Conservation (phyloP, 2,329 filamentous ascomycete genomes). For the Pseudogymnoascus pannorum region DNA sequence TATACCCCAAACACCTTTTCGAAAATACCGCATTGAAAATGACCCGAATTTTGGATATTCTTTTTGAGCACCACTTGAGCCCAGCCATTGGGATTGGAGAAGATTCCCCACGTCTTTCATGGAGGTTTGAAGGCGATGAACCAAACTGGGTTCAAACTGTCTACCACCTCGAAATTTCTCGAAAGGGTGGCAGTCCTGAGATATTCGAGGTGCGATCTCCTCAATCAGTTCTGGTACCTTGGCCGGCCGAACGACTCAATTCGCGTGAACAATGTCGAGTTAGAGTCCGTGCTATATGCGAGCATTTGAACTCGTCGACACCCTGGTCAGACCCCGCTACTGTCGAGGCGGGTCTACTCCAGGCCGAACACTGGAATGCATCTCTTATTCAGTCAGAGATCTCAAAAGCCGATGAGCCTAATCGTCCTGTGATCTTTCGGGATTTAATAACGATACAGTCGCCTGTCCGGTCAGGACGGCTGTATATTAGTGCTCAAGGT, state of each 20-base stretch:
- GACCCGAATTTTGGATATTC: not conserved
- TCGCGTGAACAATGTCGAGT: slow-evolving; percentile 26
- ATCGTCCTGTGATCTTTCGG: slow-evolving; percentile 31
- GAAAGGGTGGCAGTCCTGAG: slow-evolving; percentile 12
- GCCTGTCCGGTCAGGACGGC: slow-evolving; percentile 19
- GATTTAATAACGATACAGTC: slow-evolving; percentile 24
- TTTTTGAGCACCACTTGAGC: not conserved
- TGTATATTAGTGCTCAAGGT: slow-evolving; percentile 33
- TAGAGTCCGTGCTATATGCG: slow-evolving; percentile 24
- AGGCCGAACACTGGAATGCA: slow-evolving; percentile 28
- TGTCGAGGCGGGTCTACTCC: slow-evolving; percentile 31
- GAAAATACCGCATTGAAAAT: not conserved
- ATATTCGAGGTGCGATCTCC: slow-evolving; percentile 13
- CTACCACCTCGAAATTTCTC: slow-evolving; percentile 38
- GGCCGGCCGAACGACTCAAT: slow-evolving; percentile 33
- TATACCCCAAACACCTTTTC: not conserved
- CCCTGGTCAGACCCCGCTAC: slow-evolving; percentile 26
- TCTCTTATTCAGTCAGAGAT: slow-evolving; percentile 22
- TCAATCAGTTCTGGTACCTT: slow-evolving; percentile 36
- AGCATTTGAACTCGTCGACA: slow-evolving; percentile 15
- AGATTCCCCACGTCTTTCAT: slow-evolving; percentile 38
- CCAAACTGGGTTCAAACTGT: slow-evolving; percentile 36
- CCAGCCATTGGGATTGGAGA: slow-evolving; percentile 38
- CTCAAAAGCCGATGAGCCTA: slow-evolving; percentile 18
- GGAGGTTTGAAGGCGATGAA: slow-evolving; percentile 35